Evolutionary conservation across 2,329 filamentous ascomycete species (phyloP), one percentile per base, ranked within the genome.

Genomic region (Neocucurbitaria cava): DNA sequence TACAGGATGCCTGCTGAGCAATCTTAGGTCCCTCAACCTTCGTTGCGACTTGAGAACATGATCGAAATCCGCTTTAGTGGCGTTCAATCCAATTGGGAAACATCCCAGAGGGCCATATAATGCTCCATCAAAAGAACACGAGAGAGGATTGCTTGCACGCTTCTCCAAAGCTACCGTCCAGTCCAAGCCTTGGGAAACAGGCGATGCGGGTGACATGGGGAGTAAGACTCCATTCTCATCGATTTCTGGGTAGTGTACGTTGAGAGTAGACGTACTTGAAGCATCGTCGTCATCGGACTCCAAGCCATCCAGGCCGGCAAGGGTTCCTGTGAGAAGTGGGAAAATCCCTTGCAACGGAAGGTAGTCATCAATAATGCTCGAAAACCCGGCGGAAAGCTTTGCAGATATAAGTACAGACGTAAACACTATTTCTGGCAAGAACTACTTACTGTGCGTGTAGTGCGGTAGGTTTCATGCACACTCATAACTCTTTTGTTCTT

Each of bases 401-500:
- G 15, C 2, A 31, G 11, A 8, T n/a, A 31, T 24, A 36, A 31
- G 18, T 40, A 3, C 60, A 24, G 61, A 39, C 28, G 21, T 8
- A 43, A 11, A 30, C 5, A 6, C n/a, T 17, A 9, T 2, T 40
- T 3, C 15, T 15, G 6, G 31, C 26, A 13, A 13, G 18, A 20
- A n/a, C 5, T 31, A 58, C 69, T 65, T 58, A 74, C 70, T 23
- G 61, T 59, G 20, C 68, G 65, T 20, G 64, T 67, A 26, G 61
- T 64, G 18, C 73, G 64, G 47, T 71, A 75, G 36, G 56, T 69
- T 13, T 76, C 73, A 47, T 76, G 73, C 9, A 75, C 59, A 28
- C 59, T 59, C 73, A 76, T 76, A 18, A 75, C 71, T 62, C 60
- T 69, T 17, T 68, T 60, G 20, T 69, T 64, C 49, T 76, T 76